phyloP scores from a whole-genome alignment of 176 grass and related monocot species.

The Pontederia crassipes region DNA sequence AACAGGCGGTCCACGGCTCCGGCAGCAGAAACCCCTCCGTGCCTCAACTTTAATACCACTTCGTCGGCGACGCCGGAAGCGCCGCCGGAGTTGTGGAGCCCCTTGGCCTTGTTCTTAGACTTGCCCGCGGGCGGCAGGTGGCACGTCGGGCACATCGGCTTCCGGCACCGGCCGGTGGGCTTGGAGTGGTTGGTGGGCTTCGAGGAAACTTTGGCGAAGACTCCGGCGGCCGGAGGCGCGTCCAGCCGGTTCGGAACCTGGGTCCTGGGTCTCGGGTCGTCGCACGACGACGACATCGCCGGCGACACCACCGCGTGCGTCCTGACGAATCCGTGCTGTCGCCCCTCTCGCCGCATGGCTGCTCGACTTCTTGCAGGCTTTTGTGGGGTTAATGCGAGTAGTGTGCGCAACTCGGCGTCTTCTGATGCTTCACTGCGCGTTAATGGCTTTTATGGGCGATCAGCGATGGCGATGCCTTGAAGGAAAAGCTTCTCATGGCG shows the following conservation, averaged over 20 bases:
- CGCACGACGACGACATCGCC: too few species aligned
- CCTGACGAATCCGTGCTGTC: slow-evolving; percentile 12
- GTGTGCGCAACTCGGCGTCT: too few species aligned
- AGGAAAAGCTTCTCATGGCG: too few species aligned
- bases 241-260: not conserved
- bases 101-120: slow-evolving; percentile 21
- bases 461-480: too few species aligned
- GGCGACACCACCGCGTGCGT: not conserved
- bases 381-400: too few species aligned
- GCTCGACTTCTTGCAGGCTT: too few species aligned
- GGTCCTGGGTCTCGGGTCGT: not conserved
- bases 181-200: slow-evolving; percentile 34
- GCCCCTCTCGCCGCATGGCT: slow-evolving; percentile 15
- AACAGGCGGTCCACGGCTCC: too few species aligned
- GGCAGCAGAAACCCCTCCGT: too few species aligned
- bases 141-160: slow-evolving; percentile 13
- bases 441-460: too few species aligned
- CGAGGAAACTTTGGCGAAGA: slow-evolving; percentile 17
- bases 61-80: too few species aligned
- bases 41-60: too few species aligned
- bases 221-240: not conserved
- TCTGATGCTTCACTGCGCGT: too few species aligned
- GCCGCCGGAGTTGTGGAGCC: not conserved
- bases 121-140: not conserved
- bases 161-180: slow-evolving; percentile 19